A percentile compares a stretch with the other conserved stretches of the same genome.
These are phyloP conservation scores for Aspergillus biplanus DNA, from an alignment of 495 filamentous ascomycete species.

Conservation along the genomic window DNA sequence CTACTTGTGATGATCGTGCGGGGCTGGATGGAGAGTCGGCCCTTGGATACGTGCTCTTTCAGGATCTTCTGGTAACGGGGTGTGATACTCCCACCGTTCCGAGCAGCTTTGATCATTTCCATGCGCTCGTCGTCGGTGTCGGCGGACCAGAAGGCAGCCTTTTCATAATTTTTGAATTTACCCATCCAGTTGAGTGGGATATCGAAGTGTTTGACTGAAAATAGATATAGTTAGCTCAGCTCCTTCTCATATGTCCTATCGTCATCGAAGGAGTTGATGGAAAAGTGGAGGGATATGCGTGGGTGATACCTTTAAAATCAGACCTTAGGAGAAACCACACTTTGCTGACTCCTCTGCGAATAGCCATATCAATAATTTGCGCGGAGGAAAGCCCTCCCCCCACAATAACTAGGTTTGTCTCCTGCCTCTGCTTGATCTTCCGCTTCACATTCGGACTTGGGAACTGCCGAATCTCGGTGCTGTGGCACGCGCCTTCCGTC, in stretches of 20 bases:
- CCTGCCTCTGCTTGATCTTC: constrained; percentile 49
- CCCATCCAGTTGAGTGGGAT: constrained; percentile 66
- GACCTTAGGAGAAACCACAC: constrained; percentile 63
- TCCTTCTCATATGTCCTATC: no score
- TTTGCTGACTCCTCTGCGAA: constrained; percentile 54
- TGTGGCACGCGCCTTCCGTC: constrained; percentile 55
- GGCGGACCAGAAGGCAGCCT: constrained; percentile 64
- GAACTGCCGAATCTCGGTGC: constrained; percentile 56
- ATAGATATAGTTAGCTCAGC: not conserved
- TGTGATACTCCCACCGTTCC: constrained; percentile 65
- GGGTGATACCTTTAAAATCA: constrained; percentile 48
- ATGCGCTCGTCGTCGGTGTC: constrained; percentile 62
- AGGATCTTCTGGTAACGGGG: constrained; percentile 59
- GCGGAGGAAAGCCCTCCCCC: constrained; percentile 66
- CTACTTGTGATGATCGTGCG: constrained; percentile 48
- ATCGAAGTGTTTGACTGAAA: constrained; percentile 63
- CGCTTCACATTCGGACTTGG: constrained; percentile 45
- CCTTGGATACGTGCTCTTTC: constrained; percentile 47
- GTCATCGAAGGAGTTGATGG: not conserved
- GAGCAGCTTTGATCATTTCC: constrained; percentile 57
- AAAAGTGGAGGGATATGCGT: not conserved
- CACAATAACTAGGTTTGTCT: constrained; percentile 59
- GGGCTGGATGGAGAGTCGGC: constrained; percentile 51
- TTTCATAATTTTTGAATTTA: constrained; percentile 67
- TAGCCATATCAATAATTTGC: constrained; percentile 60